Conservation (phyloP, 768 basidiomycete genomes). For the Tylopilus sp. region DNA sequence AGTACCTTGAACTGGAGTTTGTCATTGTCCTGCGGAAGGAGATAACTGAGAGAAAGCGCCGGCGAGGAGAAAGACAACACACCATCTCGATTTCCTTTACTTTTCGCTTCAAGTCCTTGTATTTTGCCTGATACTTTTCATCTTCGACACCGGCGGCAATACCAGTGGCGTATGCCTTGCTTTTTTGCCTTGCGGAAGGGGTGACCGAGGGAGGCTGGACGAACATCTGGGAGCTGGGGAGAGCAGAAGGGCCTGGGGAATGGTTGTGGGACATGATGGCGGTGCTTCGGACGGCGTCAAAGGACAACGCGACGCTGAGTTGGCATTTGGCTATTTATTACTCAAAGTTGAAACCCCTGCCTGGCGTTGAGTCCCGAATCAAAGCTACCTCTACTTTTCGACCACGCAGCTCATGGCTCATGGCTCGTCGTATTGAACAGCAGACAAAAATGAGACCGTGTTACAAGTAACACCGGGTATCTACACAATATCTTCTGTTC, state of each 20-base stretch:
- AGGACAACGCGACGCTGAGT: conserved; percentile 31
- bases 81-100: conserved; percentile 84
- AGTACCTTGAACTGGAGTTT: conserved; percentile 79
- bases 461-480: neutral
- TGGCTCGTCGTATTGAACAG: neutral
- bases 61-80: conserved; percentile 28
- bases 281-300: conserved; percentile 32
- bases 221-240: conserved; percentile 38
- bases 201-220: conserved; percentile 26
- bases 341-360: conserved; percentile 18
- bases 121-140: conserved; percentile 83
- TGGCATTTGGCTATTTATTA: conserved; percentile 29
- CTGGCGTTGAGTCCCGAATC: conserved; percentile 29
- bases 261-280: conserved; percentile 68
- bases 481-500: neutral
- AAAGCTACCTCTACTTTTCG: conserved; percentile 9
- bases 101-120: conserved; percentile 84
- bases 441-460: neutral
- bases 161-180: conserved; percentile 48
- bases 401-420: conserved; percentile 10
- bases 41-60: conserved; percentile 2
- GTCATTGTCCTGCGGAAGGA: conserved; percentile 71
- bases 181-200: conserved; percentile 44
- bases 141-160: conserved; percentile 81
- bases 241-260: conserved; percentile 49